phyloP scores from a whole-genome alignment of 2,329 filamentous ascomycete species.

The Aspergillus caelatus region DNA sequence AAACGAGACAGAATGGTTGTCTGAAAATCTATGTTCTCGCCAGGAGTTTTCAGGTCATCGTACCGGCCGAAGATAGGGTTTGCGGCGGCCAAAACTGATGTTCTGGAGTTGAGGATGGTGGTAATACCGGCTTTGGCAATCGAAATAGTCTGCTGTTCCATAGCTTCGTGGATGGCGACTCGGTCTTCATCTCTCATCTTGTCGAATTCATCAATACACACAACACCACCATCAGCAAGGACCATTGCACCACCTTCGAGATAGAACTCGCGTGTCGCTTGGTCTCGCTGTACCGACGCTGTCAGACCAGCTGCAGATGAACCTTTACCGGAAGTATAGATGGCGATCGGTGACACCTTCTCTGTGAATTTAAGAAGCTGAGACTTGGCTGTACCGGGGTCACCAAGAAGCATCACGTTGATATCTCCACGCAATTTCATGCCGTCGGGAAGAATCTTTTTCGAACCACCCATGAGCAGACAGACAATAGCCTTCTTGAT shows the following conservation, averaged over 20 bases:
- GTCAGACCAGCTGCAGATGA: slow-evolving; percentile 97
- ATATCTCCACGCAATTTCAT: slow-evolving; percentile 98
- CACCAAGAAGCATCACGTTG: slow-evolving; percentile 93
- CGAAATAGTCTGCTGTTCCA: slow-evolving; percentile 99
- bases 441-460: slow-evolving; percentile 95
- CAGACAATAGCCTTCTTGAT: slow-evolving; percentile 98
- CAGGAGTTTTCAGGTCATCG: slow-evolving; percentile 95
- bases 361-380: slow-evolving; percentile 97
- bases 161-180: slow-evolving; percentile 98
- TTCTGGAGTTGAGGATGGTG: slow-evolving; percentile 93
- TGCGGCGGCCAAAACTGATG: slow-evolving; percentile 90
- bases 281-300: slow-evolving; percentile 92
- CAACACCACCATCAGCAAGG: slow-evolving; percentile 91
- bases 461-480: slow-evolving; percentile 88
- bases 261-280: slow-evolving; percentile 92
- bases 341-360: slow-evolving; percentile 92
- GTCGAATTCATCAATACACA: slow-evolving; percentile 99
- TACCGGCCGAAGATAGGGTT: slow-evolving; percentile 98
- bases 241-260: slow-evolving; percentile 99
- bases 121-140: slow-evolving; percentile 99
- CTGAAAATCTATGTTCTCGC: slow-evolving; percentile 99
- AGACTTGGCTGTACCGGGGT: slow-evolving; percentile 97
- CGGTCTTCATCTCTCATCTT: slow-evolving; percentile 99
- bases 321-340: slow-evolving; percentile 98
- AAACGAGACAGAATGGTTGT: slow-evolving; percentile 98